phyloP scores from a whole-genome alignment of 2,329 filamentous ascomycete species.

The Sclerotinia spermophila region DNA sequence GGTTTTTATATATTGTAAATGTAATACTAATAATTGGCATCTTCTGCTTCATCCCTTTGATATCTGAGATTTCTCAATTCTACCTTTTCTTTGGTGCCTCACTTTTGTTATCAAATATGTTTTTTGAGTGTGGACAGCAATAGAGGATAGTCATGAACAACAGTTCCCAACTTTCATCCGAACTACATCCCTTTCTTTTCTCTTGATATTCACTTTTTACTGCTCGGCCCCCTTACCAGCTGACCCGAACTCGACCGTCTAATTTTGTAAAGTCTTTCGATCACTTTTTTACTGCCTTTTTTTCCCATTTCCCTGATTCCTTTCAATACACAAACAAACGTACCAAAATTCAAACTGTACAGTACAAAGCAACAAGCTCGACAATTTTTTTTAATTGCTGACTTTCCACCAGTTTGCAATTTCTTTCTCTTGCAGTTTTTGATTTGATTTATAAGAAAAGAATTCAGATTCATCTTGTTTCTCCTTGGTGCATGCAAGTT shows the following conservation, averaged over 20 bases:
- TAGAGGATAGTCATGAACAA: background rate
- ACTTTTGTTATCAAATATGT: background rate
- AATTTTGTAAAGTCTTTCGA: background rate
- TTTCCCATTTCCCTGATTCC: background rate
- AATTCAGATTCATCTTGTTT: background rate
- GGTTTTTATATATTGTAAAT: background rate
- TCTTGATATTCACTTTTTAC: background rate
- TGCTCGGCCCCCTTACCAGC: background rate
- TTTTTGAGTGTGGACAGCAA: background rate
- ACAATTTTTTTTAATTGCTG: background rate
- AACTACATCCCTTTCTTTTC: background rate
- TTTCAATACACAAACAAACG: background rate
- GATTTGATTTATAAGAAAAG: background rate
- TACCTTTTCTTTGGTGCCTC: background rate
- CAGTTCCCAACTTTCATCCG: background rate
- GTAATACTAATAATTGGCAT: background rate
- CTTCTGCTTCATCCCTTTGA: background rate
- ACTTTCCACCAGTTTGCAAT: background rate
- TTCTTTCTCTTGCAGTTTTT: background rate
- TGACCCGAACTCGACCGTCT: background rate
- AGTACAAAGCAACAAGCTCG: background rate
- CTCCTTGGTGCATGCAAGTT: background rate
- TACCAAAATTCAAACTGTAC: background rate
- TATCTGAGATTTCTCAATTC: background rate
- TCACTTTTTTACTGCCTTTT: background rate